Evolutionary conservation across 352 stramenopile genomes (phyloP).

Genomic region (Blastocystis hominis): DNA sequence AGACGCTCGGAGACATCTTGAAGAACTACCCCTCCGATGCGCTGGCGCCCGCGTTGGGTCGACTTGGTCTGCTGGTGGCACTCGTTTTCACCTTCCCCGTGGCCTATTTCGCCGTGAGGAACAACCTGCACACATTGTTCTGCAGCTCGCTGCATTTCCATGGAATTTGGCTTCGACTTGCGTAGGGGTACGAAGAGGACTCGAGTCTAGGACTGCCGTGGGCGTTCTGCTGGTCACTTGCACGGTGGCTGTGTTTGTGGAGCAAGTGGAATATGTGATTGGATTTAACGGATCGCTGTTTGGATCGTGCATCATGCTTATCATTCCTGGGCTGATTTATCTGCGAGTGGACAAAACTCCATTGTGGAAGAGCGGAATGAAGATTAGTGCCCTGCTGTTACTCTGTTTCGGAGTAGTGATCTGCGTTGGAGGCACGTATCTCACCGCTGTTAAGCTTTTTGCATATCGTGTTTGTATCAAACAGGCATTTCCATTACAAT

Average conservation of each 20-base stretch:
- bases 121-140: conserved; percentile 38
- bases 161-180: conserved; percentile 14
- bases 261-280: conserved; percentile 38
- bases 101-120: conserved; percentile 28
- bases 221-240: conserved; percentile 3
- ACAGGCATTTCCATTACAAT: background rate
- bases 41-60: background rate
- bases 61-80: background rate
- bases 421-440: conserved; percentile 41
- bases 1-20: conserved; percentile 39
- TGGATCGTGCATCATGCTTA: conserved; percentile 32
- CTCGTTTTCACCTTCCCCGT: conserved; percentile 38
- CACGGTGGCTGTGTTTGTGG: conserved; percentile 6
- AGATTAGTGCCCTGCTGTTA: background rate
- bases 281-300: conserved; percentile 51
- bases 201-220: background rate
- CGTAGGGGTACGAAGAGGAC: background rate
- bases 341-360: background rate
- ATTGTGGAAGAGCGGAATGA: background rate
- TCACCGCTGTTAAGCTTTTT: conserved; percentile 17
- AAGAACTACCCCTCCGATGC: conserved; percentile 35
- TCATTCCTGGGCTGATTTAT: conserved; percentile 54
- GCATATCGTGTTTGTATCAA: conserved; percentile 35
- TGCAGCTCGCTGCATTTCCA: conserved; percentile 23
- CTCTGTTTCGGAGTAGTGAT: background rate